Conservation (phyloP, 495 filamentous ascomycete species). For the Immersiella caudata region DNA sequence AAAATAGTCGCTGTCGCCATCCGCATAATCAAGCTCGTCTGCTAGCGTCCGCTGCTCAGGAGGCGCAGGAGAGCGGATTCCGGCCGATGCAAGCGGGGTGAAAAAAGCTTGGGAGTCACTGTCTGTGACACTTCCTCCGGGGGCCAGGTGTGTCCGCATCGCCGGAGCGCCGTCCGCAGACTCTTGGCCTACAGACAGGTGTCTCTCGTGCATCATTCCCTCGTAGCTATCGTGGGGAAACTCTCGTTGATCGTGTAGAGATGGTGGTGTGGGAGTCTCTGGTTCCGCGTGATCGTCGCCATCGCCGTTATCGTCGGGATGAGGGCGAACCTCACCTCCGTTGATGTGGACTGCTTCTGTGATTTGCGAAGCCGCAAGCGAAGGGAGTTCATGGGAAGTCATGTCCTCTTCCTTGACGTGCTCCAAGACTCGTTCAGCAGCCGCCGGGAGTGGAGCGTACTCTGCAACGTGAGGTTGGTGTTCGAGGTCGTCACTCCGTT, state of each 20-base stretch:
- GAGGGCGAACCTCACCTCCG: not conserved
- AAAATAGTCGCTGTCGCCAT: not conserved
- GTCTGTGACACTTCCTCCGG: constrained; percentile 15
- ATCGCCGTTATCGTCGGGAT: too few species aligned
- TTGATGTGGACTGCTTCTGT: not conserved
- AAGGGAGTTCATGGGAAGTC: not conserved
- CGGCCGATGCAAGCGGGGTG: constrained; percentile 23
- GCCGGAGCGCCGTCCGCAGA: not conserved
- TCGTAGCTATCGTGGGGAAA: not conserved
- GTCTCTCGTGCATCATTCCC: not conserved
- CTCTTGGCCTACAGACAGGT: not conserved
- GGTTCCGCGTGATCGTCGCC: not conserved
- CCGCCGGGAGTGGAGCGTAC: not conserved
- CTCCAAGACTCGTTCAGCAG: not conserved
- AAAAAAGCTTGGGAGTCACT: constrained; percentile 25
- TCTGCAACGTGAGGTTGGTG: not conserved
- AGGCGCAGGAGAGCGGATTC: constrained; percentile 10
- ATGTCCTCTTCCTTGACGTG: not conserved
- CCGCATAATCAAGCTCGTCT: constrained; percentile 16
- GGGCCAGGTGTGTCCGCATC: not conserved
- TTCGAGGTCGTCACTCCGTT: not conserved
- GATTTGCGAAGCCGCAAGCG: not conserved
- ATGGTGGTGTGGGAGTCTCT: not conserved
- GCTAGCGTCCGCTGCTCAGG: constrained; percentile 11
- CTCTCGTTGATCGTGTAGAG: not conserved